Evolutionary conservation across 768 basidiomycete species (phyloP).

Genomic region (Botryobasidium botryosum): DNA sequence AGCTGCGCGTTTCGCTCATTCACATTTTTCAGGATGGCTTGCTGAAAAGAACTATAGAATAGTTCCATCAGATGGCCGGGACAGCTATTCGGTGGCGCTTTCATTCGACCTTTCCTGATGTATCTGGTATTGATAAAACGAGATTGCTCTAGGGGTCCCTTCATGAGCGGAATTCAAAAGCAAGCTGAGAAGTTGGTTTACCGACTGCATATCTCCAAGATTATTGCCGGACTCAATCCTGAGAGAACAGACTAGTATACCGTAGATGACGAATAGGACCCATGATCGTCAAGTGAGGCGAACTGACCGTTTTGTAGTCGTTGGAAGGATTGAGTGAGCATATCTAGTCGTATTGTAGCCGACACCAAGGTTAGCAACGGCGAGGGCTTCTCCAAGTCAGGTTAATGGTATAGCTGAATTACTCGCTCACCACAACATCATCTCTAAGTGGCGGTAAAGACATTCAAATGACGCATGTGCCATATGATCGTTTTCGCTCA

Average conservation of each 20-base stretch:
- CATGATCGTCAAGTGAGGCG: background rate
- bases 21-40: conserved; percentile 61
- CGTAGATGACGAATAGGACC: background rate
- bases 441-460: conserved; percentile 23
- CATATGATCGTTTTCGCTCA: conserved; percentile 20
- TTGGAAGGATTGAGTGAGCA: conserved; percentile 74
- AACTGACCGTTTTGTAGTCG: conserved; percentile 67
- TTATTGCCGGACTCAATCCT: conserved; percentile 53
- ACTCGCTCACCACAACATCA: conserved; percentile 38
- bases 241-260: conserved; percentile 58
- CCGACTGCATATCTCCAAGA: conserved; percentile 74
- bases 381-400: conserved; percentile 13
- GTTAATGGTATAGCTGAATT: background rate
- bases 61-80: background rate
- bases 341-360: conserved; percentile 29
- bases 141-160: conserved; percentile 40
- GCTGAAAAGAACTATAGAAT: conserved; percentile 52
- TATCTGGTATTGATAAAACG: conserved; percentile 84
- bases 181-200: conserved; percentile 13
- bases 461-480: background rate
- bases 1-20: conserved; percentile 70
- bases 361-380: background rate
- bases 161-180: background rate
- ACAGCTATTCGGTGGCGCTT: background rate
- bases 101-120: conserved; percentile 60